Base-by-base conservation (phyloP, 129 eudicot species). In the Flaveria robusta region DNA sequence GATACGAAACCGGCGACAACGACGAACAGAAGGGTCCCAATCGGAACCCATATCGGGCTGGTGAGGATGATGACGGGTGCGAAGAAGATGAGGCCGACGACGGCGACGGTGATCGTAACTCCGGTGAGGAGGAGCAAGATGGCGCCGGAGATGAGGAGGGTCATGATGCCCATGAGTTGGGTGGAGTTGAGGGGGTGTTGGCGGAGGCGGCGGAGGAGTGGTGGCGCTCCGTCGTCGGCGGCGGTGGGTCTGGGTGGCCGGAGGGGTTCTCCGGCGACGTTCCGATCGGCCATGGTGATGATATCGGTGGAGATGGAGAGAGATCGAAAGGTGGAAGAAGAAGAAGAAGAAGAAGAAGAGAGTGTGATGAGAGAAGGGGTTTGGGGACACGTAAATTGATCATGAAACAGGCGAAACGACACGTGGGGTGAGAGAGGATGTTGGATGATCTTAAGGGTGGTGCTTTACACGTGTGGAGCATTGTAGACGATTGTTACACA, bases 11-110 rank as follows among this genome's bases (percentile, higher is more conserved):
- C 92, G 59, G 83, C 82, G 0, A 80, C 58, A 16, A 79, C 72
- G 3, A 90, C 67, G 62, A 84, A 83, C 1, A 90, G 37, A 27
- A 90, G 58, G 23, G 90, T 71, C 3, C 86, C 87, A 16, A 88
- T 66, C 12, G 96, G 93, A 34, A 90, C 65, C 96, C 96, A 90
- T 5, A 90, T 71, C 5, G 96, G 96, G 62, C 89, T 88, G 2
- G 89, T 71, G 71, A 88, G 59, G 46, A 88, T 64, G 24, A 84
- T 69, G 78, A 90, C 37, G 0, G 96, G 96, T 5, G 85, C 41
- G 31, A 88, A 74, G 65, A 86, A 82, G 81, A 90, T 80, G 59
- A 86, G 71, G 0, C 85, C 87, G 7, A 84, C 66, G 20, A 86
- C 77, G 2, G 80, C 4, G 20, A 79, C 79, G 19, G 91, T 88